Evolutionary conservation across 768 basidiomycete genomes (phyloP), one percentile per base, ranked within the genome.

Genomic region (Trametes cinnabarina): DNA sequence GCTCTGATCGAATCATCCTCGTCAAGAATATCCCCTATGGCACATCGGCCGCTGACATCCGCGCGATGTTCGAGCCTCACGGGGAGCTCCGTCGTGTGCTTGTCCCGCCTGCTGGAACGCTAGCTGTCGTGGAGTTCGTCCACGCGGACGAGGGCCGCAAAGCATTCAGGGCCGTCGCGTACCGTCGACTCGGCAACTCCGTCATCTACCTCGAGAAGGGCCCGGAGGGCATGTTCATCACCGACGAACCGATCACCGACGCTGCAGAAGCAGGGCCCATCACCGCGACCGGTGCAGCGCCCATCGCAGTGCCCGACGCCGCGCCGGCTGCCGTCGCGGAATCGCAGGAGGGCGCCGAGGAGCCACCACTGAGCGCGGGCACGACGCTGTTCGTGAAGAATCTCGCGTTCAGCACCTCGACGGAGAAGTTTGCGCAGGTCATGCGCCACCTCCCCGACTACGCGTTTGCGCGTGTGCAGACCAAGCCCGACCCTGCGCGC

Each of bases 21-120:
- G 90, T 98, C 61, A 98, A 98, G 76, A 98, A 98, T 73, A 93
- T 99, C 43, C 96, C 97, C 0, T 96, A 90, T 66, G 93, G 91
- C 6, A 96, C 94, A 3, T 82, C 87, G 0, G 72, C 76, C 0
- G 80, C 84, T 17, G 83, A 92, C 61, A 83, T 98, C n/a, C 82
- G 82, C 22, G 86, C 86, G 58, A 70, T 98, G 47, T 94, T 98
- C 66, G 81, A 83, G 51, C 77, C 81, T 0, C 87, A 94, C 64
- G 94, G 94, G 3, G 74, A 77, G 53, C 72, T 96, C 23, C 77
- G 66, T 19, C 79, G 90, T 11, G 81, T 97, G 7, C 72, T 97
- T 3, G 82, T 98, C 0, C 94, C 96, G 1, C 94, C 96, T 0
- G 88, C 92, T 9, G 95, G 96, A 2, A 95, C 94, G 4, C 86